Base-by-base conservation (phyloP, 352 stramenopile species). In the Phytophthora brassicae region DNA sequence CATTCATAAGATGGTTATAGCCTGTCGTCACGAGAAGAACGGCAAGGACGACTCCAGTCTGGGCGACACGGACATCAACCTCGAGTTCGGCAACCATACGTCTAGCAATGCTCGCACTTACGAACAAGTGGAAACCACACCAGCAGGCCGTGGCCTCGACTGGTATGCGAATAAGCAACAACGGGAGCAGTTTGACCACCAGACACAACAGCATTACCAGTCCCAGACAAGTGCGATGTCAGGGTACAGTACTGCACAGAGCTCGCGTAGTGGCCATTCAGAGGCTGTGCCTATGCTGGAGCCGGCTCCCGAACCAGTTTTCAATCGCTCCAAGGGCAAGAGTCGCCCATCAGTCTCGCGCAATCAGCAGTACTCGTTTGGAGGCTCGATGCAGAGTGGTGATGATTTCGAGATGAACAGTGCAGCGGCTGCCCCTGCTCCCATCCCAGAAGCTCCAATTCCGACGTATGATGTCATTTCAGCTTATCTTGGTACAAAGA, bases 1-100 rank as follows among this genome's bases (percentile, higher is more conserved):
- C 57, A 68, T 87, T 26, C 79, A 83, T 61, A 93, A 93, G 56
- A 59, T 92, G 60, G n/a, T 79, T 19, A 41, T 77, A 17, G 65
- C 61, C 16, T 75, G 72, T 43, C 60, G 68, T 9, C 64, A 75
- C 68, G 83, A 84, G 64, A 79, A 85, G 54, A 64, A 80, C 20
- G 70, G 68, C 44, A 64, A 69, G 17, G 49, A 79, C 13, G 62
- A 56, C 26, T 51, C 49, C 13, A 46, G 55, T 17, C 35, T 72
- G 36, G 56, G 74, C 28, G 52, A 65, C 13, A 80, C 72, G 2
- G 69, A 74, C 31, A 87, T 84, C 44, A 83, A 84, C 38, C 68
- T 87, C n/a, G 77, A 87, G 42, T 61, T 62, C 20, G 68, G 73
- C 36, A 87, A 80, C 51, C 60, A 54, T 35, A 45, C 39, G n/a